A percentile compares a stretch with the other conserved stretches of the same genome.
Conservation (phyloP, 768 basidiomycete species). For the Ephemerocybe angulata region DNA sequence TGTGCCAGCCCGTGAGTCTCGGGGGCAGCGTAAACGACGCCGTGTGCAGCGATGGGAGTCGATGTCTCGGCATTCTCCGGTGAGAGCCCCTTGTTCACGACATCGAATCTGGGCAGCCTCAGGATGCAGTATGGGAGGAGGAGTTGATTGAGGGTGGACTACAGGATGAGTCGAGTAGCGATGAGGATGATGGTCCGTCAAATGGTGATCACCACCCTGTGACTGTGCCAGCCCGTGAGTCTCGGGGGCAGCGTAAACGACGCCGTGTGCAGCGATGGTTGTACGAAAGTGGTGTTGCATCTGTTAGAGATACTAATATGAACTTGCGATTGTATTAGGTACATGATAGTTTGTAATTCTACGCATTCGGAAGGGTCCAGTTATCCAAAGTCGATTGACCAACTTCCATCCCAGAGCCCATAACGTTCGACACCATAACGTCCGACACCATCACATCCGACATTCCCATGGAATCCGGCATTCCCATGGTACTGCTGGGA, state of each 20-base stretch:
- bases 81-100: no score
- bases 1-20: not conserved
- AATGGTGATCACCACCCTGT: not conserved
- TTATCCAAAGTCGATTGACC: no score
- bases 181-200: not conserved
- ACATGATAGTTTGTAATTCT: not conserved
- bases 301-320: not conserved
- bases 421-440: no score
- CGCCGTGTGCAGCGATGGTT: not conserved
- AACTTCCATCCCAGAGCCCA: no score
- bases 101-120: not conserved
- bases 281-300: not conserved
- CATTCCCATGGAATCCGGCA: no score
- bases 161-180: not conserved
- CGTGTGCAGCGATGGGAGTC: not conserved
- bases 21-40: not conserved
- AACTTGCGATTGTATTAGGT: not conserved
- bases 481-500: no score
- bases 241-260: not conserved
- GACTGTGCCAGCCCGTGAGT: not conserved
- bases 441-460: no score
- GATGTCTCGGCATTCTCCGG: no score
- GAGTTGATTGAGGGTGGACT: not conserved
- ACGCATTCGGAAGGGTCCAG: no score
- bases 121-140: not conserved